A percentile compares a stretch with the other conserved stretches of the same genome.
Conservation (phyloP, 106 monocot genomes). For the Hemerocallis citrina region DNA sequence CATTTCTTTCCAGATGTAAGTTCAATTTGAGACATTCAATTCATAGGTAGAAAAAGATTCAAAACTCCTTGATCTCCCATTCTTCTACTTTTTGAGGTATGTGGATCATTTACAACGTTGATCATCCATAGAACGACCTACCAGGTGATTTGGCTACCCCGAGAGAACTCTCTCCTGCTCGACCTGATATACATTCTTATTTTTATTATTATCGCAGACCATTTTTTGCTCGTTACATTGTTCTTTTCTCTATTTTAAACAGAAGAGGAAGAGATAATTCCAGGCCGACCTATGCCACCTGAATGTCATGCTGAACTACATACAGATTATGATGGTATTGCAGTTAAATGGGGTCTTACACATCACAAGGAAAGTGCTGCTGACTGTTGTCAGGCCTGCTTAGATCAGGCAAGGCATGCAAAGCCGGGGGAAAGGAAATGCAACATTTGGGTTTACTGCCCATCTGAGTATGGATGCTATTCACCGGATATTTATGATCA, state of each 20-base stretch:
- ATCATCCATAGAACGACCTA: too few species aligned
- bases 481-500: conserved; percentile 75
- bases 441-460: conserved; percentile 83
- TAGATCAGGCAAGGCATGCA: conserved; percentile 59
- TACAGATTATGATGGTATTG: conserved; percentile 69
- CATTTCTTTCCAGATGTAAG: too few species aligned
- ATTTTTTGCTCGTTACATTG: neutral
- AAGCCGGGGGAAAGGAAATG: conserved; percentile 50
- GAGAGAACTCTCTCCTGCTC: too few species aligned
- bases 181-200: too few species aligned
- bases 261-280: conserved; percentile 46
- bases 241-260: neutral
- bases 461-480: conserved; percentile 56
- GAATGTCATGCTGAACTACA: conserved; percentile 63
- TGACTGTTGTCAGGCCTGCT: conserved; percentile 72
- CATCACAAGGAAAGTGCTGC: conserved; percentile 74
- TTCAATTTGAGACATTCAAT: too few species aligned
- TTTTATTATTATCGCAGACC: neutral
- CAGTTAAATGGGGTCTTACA: conserved; percentile 68
- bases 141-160: too few species aligned
- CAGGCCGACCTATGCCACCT: conserved; percentile 44
- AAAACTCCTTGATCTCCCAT: neutral
- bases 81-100: too few species aligned
- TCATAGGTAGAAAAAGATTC: too few species aligned
- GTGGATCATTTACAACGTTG: too few species aligned